These are phyloP conservation scores for Sistotremastrum suecicum DNA, from an alignment of 768 basidiomycete species.

Conservation along the genomic window DNA sequence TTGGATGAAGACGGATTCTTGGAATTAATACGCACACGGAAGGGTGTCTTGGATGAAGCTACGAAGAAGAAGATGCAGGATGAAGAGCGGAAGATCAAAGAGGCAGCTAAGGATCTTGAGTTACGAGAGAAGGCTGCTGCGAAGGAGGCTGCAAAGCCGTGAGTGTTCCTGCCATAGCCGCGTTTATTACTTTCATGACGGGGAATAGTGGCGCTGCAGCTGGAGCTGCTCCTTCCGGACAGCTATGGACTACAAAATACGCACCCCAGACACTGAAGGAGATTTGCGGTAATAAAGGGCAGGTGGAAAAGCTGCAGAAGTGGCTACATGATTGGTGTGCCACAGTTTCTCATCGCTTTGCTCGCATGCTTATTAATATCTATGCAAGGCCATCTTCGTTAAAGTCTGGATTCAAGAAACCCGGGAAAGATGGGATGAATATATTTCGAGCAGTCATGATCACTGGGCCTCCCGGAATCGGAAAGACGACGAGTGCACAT, in stretches of 20 bases:
- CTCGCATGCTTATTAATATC: not conserved
- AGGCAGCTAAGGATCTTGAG: conserved; percentile 68
- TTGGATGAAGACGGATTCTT: conserved; percentile 83
- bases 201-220: conserved; percentile 18
- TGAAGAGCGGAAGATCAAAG: conserved; percentile 61
- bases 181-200: not conserved
- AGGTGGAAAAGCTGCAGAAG: conserved; percentile 73
- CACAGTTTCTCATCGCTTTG: not conserved
- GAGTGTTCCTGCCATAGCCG: not conserved
- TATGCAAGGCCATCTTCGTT: conserved; percentile 54
- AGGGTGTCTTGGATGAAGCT: conserved; percentile 59
- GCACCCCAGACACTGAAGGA: conserved; percentile 81
- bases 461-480: conserved; percentile 91
- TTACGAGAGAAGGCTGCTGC: conserved; percentile 46
- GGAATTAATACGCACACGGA: conserved; percentile 61
- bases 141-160: conserved; percentile 16
- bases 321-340: conserved; percentile 85
- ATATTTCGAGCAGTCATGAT: conserved; percentile 78
- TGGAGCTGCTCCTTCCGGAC: conserved; percentile 32
- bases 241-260: conserved; percentile 93
- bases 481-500: conserved; percentile 95
- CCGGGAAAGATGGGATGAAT: conserved; percentile 83
- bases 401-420: conserved; percentile 79
- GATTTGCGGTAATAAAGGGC: conserved; percentile 88
- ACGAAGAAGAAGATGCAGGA: conserved; percentile 68